Evolutionary conservation across 495 filamentous ascomycete genomes (phyloP), one percentile per base, ranked within the genome.

Genomic region (Parathielavia appendiculata): DNA sequence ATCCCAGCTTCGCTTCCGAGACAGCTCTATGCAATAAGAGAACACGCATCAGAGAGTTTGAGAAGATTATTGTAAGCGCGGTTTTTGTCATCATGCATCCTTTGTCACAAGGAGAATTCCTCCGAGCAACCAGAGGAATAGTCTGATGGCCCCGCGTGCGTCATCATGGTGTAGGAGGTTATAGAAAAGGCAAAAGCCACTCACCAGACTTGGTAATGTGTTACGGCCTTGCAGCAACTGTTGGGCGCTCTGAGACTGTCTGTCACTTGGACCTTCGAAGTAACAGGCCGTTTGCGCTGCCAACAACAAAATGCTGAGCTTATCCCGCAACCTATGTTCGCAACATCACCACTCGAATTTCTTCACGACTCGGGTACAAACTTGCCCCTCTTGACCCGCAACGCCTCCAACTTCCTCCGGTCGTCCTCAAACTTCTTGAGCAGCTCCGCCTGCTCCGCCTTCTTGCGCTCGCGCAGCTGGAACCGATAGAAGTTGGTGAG

Each of bases 401-500:
- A 81, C 34, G 78, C 81, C 57, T 71, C 73, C 22, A 90, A 76
- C 73, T 76, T 84, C 72, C 71, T 61, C 71, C 76, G 74, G 71
- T 89, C 87, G 61, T 84, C 78, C 54, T 88, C 84, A 67, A 89
- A 89, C 57, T 73, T 73, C 68, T 73, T 78, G 53, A 85, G 67
- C 65, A 96, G 71, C 61, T 88, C 81, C 19, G 79, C 77, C 69
- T 90, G 88, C 61, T 84, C 81, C 64, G 83, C 83, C 80, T 98
- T 98, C 76, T 84, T 84, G 76, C 86, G 87, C 77, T 97, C 92
- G 49, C 92, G 75, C 61, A 82, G 79, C 80, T 98, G 93, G 78
- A 97, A 98, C 58, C 91, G 83, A 70, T 98, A 98, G 71, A 98
- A 97, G 65, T 90, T 87, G 36, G 81, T 81, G 62, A 84, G 71